These are phyloP conservation scores for Blastocystis sp. DNA, from an alignment of 352 stramenopile genomes.

Conservation along the genomic window DNA sequence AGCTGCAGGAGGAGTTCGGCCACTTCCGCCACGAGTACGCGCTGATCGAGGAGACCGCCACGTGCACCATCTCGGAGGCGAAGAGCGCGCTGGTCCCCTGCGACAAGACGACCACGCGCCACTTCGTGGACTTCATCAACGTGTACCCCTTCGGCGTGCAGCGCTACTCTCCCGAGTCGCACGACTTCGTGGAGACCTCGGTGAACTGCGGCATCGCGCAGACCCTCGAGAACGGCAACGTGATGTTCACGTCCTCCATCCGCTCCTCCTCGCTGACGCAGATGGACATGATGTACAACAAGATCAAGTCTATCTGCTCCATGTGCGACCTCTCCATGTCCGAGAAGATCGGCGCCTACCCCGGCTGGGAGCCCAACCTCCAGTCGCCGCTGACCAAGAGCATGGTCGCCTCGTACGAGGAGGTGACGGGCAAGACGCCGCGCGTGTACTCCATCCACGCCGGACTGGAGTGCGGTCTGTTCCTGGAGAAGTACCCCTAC, in stretches of 20 bases:
- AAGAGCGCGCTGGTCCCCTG: neutral
- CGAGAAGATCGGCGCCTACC: slow-evolving; percentile 69
- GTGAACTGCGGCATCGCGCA: slow-evolving; percentile 72
- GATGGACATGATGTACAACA: slow-evolving; percentile 74
- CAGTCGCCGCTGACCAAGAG: slow-evolving; percentile 50
- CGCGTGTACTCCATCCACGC: slow-evolving; percentile 69
- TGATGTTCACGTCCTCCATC: slow-evolving; percentile 68
- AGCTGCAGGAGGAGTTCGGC: slow-evolving; percentile 25
- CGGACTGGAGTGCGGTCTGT: slow-evolving; percentile 70
- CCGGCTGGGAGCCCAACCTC: slow-evolving; percentile 71
- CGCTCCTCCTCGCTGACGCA: slow-evolving; percentile 63
- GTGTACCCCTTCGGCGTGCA: slow-evolving; percentile 70
- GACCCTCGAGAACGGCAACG: slow-evolving; percentile 28
- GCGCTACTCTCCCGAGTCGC: slow-evolving; percentile 65
- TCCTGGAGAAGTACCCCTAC: slow-evolving; percentile 72
- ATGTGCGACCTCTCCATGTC: slow-evolving; percentile 63
- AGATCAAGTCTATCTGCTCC: slow-evolving; percentile 54
- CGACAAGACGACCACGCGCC: slow-evolving; percentile 7
- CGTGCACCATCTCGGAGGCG: slow-evolving; percentile 28
- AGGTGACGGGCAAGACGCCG: slow-evolving; percentile 32
- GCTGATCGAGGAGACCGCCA: slow-evolving; percentile 60
- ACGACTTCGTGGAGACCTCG: slow-evolving; percentile 71
- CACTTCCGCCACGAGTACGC: slow-evolving; percentile 62
- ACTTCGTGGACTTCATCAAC: slow-evolving; percentile 70
- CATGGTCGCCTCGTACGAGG: slow-evolving; percentile 54